Evolutionary conservation across 257 asterid species (phyloP), one percentile per base, ranked within the genome.

Genomic region (Ajuga chamaepitys): DNA sequence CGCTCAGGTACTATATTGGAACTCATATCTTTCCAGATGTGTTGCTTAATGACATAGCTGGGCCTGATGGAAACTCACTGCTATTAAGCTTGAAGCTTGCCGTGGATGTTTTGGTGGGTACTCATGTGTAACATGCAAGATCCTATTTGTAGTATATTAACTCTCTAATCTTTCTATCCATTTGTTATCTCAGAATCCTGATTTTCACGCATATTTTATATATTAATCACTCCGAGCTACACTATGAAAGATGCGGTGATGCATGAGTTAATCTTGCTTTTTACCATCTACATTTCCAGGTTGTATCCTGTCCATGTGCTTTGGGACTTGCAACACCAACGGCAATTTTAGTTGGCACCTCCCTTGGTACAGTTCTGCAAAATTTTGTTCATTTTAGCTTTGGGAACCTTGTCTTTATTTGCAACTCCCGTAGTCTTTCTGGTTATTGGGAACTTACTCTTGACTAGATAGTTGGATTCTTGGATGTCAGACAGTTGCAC

Each of bases 291-390:
- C 70, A 46, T 67, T 69, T 68, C 71, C 84, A 92, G 97, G 98
- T 92, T 61, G 98, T 92, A 71, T 92, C 98, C 50, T 89, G 98
- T 66, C 98, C 98, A 17, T 92, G 98, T 77, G 98, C 98, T 71
- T 82, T 92, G 73, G 98, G 98, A 77, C 98, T 92, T 74, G 98
- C 98, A 50, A 92, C 98, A 62, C 97, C 98, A 70, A 89, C 98
- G 14, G 98, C 98, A 44, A 92, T 92, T 72, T 76, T 92, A 75
- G 98, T 92, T 40, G 98, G 98, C 82, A 92, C 98, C 68, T 92
- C 98, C 57, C 97, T 89, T 55, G 97, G 98, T 92, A 92, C 40
- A 48, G 60, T 74, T 63, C 65, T 40, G 55, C 25, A 30, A 35
- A 42, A 53, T 26, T 24, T 20, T 38, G 30, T 59, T 68, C 4